phyloP scores from a whole-genome alignment of 1,139 yeast genomes.

The Saccharomyces hybrid region DNA sequence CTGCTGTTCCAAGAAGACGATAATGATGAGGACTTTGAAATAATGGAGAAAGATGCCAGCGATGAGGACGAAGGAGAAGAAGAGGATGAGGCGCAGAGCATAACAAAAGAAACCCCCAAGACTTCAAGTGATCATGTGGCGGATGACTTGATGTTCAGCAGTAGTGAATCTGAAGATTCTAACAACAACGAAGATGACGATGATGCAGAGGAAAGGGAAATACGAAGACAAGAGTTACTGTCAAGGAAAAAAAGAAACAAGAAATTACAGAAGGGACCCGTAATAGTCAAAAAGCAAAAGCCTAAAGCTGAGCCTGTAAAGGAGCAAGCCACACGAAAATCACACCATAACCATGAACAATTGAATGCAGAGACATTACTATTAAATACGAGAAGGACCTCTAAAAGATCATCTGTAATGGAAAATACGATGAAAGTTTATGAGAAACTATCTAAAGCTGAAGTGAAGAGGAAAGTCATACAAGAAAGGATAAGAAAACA shows the following conservation, averaged over 20 bases:
- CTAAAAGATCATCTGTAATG: conserved; percentile 72
- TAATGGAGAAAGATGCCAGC: conserved; percentile 24
- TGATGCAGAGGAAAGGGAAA: conserved; percentile 60
- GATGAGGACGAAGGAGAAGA: conserved; percentile 19
- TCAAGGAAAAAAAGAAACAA: conserved; percentile 38
- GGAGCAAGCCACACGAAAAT: conserved; percentile 17
- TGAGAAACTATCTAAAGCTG: conserved; percentile 63
- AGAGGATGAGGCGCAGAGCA: conserved; percentile 12
- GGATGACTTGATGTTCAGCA: conserved; percentile 41
- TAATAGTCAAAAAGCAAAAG: conserved; percentile 41
- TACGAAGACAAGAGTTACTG: conserved; percentile 45
- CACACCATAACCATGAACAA: conserved; percentile 19
- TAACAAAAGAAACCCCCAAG: neutral
- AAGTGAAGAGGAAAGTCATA: conserved; percentile 50
- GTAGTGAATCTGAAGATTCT: conserved; percentile 28
- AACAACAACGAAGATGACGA: conserved; percentile 46
- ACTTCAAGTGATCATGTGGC: conserved; percentile 24
- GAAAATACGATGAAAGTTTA: conserved; percentile 73
- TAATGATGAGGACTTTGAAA: conserved; percentile 68
- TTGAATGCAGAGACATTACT: conserved; percentile 44
- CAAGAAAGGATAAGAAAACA: conserved; percentile 29
- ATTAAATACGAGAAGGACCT: conserved; percentile 53
- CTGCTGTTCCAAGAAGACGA: conserved; percentile 79
- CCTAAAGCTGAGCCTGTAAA: conserved; percentile 9
- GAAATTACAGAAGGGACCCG: conserved; percentile 32